Evolutionary conservation across 768 basidiomycete species (phyloP).

Genomic region (Dacryopinax primogenitus): DNA sequence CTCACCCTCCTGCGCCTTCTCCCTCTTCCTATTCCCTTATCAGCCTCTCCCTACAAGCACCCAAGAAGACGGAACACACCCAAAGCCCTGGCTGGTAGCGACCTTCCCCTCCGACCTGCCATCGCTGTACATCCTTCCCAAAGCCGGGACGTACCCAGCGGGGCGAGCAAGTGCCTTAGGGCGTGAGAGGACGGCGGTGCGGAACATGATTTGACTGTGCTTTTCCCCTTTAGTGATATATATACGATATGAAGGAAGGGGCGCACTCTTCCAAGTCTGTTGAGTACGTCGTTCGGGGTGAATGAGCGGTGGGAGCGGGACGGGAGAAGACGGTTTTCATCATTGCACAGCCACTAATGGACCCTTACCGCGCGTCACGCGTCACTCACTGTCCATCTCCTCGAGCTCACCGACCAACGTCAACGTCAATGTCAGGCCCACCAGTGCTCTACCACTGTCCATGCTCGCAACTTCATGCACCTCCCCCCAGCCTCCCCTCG

Average conservation of each 20-base stretch:
- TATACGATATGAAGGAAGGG: neutral
- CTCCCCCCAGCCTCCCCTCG: slow-evolving; percentile 62
- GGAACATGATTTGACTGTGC: neutral
- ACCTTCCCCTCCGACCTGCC: neutral
- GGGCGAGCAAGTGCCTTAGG: neutral
- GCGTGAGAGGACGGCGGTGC: neutral
- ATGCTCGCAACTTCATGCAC: slow-evolving; percentile 27
- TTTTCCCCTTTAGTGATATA: neutral
- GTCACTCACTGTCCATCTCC: neutral
- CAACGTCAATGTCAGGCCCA: slow-evolving; percentile 9
- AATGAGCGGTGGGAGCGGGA: neutral
- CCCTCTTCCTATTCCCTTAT: neutral
- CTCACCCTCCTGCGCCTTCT: slow-evolving; percentile 8
- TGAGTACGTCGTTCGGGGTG: neutral
- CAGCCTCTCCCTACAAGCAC: neutral
- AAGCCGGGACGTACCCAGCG: neutral
- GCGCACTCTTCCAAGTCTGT: neutral
- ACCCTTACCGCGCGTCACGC: neutral
- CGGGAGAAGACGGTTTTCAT: slow-evolving; percentile 4
- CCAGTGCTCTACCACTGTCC: slow-evolving; percentile 29
- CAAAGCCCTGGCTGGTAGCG: slow-evolving; percentile 3
- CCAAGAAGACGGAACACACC: neutral
- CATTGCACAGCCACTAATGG: neutral
- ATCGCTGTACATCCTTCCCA: slow-evolving; percentile 1
- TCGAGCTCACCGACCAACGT: neutral